These are phyloP conservation scores for Pichia kudriavzevii DNA, from an alignment of 1,139 yeast species.

Conservation along the genomic window DNA sequence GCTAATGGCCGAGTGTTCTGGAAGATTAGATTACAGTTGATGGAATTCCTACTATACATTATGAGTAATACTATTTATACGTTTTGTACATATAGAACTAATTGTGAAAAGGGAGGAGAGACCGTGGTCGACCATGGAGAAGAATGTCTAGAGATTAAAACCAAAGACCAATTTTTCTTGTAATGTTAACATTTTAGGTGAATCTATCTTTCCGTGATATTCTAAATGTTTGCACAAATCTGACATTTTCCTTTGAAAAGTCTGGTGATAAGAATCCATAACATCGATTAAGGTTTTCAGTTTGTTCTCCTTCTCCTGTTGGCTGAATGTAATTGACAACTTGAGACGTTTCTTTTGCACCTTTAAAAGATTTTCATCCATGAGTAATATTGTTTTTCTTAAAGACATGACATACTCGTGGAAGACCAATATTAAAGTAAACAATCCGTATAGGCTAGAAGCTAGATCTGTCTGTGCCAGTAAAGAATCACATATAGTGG, in stretches of 20 bases:
- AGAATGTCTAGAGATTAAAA: constrained; percentile 10
- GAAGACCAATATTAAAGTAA: constrained; percentile 45
- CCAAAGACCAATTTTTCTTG: constrained; percentile 17
- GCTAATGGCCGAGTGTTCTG: constrained; percentile 65
- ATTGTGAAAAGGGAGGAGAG: neutral
- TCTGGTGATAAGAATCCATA: constrained; percentile 44
- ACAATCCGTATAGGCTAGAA: constrained; percentile 37
- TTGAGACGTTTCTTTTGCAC: constrained; percentile 25
- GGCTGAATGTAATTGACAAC: constrained; percentile 3
- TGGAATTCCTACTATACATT: constrained; percentile 1
- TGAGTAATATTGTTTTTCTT: constrained; percentile 47
- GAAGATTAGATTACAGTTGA: constrained; percentile 19
- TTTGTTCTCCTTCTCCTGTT: constrained; percentile 10
- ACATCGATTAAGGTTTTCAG: constrained; percentile 41
- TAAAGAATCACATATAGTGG: constrained; percentile 60
- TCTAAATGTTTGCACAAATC: constrained; percentile 50
- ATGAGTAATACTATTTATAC: too few species aligned
- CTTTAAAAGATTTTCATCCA: constrained; percentile 41
- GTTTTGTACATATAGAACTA: too few species aligned
- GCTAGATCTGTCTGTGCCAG: constrained; percentile 55
- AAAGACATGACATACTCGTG: constrained; percentile 48
- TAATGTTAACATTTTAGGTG: constrained; percentile 46
- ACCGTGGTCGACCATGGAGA: neutral
- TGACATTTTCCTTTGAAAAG: constrained; percentile 47
- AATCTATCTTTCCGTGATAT: constrained; percentile 57